These are phyloP conservation scores for Chlorella sp. DNA, from an alignment of 139 green algal species.

Conservation along the genomic window DNA sequence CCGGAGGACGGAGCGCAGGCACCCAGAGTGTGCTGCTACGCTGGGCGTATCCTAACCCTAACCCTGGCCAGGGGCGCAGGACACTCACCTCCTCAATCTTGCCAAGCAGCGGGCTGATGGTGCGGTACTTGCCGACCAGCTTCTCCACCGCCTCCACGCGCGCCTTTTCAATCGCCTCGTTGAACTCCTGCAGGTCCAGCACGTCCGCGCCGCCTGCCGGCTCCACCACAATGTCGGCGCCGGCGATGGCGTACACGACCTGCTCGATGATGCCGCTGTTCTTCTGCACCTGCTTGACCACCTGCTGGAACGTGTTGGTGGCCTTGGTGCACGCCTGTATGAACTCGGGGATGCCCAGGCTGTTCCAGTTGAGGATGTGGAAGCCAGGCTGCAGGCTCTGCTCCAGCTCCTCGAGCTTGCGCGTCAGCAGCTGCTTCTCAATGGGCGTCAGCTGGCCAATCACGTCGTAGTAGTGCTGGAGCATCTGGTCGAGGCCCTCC, in stretches of 20 bases:
- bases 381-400: slow-evolving; percentile 68
- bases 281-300: slow-evolving; percentile 76
- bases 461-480: slow-evolving; percentile 65
- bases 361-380: slow-evolving; percentile 86
- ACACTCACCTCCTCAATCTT: slow-evolving; percentile 58
- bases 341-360: slow-evolving; percentile 81
- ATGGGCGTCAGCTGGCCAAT: slow-evolving; percentile 44
- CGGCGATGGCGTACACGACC: slow-evolving; percentile 59
- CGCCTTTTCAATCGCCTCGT: slow-evolving; percentile 67
- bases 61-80: too few relatives aligned
- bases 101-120: slow-evolving; percentile 67
- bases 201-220: slow-evolving; percentile 25
- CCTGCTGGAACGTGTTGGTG: slow-evolving; percentile 68
- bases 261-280: slow-evolving; percentile 75
- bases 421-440: slow-evolving; percentile 63
- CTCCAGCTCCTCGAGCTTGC: slow-evolving; percentile 62
- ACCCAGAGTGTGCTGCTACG: too few relatives aligned
- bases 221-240: slow-evolving; percentile 10
- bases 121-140: slow-evolving; percentile 75
- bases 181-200: slow-evolving; percentile 72
- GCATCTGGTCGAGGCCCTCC: slow-evolving; percentile 71
- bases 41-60: too few relatives aligned
- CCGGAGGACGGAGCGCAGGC: too few relatives aligned
- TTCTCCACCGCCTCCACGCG: slow-evolving; percentile 59
- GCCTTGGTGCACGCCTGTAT: slow-evolving; percentile 61